Conservation (phyloP, 768 basidiomycete species). For the Cystofilobasidium capitatum region DNA sequence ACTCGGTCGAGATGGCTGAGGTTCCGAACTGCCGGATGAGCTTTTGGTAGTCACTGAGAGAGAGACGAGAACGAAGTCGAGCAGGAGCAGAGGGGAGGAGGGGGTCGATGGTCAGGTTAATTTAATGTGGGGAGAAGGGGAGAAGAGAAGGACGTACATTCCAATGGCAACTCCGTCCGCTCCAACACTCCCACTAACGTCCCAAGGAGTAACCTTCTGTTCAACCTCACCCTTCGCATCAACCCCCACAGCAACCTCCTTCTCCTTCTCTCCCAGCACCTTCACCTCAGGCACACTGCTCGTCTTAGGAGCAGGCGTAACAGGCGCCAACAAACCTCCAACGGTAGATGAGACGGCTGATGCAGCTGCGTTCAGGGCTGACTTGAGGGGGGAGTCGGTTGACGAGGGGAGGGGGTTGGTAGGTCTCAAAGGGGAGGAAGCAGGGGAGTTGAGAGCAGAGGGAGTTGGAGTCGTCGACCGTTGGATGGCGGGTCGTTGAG, state of each 20-base stretch:
- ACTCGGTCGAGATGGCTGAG: slow-evolving; percentile 58
- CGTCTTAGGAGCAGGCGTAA: slow-evolving; percentile 3
- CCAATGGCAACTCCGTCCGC: slow-evolving; percentile 58
- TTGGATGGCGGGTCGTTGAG: slow-evolving; percentile 2
- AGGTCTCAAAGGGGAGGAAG: neutral
- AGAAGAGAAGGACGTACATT: slow-evolving; percentile 45
- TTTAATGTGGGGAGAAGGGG: too few species aligned
- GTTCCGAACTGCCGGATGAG: slow-evolving; percentile 90
- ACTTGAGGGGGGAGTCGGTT: neutral
- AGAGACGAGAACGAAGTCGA: neutral
- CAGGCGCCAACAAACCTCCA: slow-evolving; percentile 20
- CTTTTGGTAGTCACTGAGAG: slow-evolving; percentile 84
- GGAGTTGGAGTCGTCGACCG: slow-evolving; percentile 25
- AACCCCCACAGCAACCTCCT: slow-evolving; percentile 2
- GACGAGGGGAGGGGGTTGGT: neutral
- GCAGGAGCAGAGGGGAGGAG: neutral
- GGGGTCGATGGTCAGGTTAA: neutral
- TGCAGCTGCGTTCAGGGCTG: neutral
- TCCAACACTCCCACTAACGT: slow-evolving; percentile 83
- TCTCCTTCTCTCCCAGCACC: slow-evolving; percentile 13
- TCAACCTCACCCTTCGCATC: slow-evolving; percentile 36
- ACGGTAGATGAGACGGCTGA: neutral
- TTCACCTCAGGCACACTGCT: slow-evolving; percentile 1
- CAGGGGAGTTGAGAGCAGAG: neutral
- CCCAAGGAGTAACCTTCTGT: slow-evolving; percentile 94